Evolutionary conservation across 257 asterid genomes (phyloP).

Genomic region (Plectranthus barbatus): DNA sequence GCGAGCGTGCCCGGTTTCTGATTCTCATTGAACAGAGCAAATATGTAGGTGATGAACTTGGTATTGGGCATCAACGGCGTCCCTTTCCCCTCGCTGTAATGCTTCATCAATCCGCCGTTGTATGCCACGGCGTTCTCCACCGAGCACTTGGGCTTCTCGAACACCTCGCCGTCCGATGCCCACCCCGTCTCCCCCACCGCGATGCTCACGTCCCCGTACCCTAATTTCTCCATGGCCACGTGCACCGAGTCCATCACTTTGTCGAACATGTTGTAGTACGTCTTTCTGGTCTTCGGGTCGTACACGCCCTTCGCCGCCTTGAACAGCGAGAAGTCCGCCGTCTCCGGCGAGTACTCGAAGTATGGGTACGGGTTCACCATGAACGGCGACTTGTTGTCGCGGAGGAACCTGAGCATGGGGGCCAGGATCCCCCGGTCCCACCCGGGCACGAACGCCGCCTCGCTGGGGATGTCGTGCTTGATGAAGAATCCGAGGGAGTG

Average conservation of each 20-base stretch:
- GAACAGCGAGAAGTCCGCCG: no score
- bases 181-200: constrained; percentile 82
- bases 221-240: constrained; percentile 57
- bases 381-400: constrained; percentile 48
- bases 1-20: constrained; percentile 55
- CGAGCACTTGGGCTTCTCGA: constrained; percentile 56
- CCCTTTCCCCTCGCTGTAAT: constrained; percentile 35
- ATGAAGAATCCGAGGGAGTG: constrained; percentile 40
- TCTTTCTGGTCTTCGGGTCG: no score
- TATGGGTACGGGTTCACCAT: constrained; percentile 90
- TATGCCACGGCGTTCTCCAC: constrained; percentile 59
- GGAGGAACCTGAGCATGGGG: constrained; percentile 52
- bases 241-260: constrained; percentile 48
- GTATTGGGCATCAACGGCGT: constrained; percentile 68
- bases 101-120: constrained; percentile 56
- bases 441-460: constrained; percentile 50
- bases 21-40: constrained; percentile 69
- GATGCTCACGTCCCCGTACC: constrained; percentile 58
- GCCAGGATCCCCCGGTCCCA: constrained; percentile 55
- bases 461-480: constrained; percentile 56
- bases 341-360: constrained; percentile 49
- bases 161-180: constrained; percentile 59
- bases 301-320: no score
- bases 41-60: constrained; percentile 57
- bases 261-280: no score